Evolutionary conservation across 2,329 filamentous ascomycete genomes (phyloP), one percentile per base, ranked within the genome.

Genomic region (Huntiella moniliformis): DNA sequence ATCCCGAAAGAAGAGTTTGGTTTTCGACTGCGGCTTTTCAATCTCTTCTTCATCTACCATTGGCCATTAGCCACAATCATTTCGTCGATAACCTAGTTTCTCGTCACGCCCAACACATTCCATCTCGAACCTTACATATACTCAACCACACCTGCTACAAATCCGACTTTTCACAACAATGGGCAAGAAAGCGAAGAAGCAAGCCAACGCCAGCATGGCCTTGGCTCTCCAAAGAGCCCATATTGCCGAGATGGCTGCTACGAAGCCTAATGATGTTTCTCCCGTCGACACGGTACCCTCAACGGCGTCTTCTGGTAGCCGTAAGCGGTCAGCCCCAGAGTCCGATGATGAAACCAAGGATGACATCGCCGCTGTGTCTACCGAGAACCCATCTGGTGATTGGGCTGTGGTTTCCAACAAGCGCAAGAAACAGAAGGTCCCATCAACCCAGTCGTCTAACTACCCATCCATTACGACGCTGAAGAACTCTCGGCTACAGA

Each of bases 381-480:
- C 74, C 55, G 68, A 65, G n/a, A 67, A 76, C 50, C 6, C 38
- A 28, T 43, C 56, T 15, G 63, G 57, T 45, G 68, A 65, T 39
- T 77, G 74, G 74, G 64, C 74, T 55, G 68, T 66, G 13, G 67
- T 76, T 50, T 65, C 67, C 15, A 67, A 67, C 16, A 62, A 67
- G 13, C 62, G 60, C 34, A 77, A 74, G 56, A 57, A 63, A 5
- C 79, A 79, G 59, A 79, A 77, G 60, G 58, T 72, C 2, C 75
- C 75, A 2, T 68, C 67, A 38, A 61, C 67, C 33, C 63, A 68
- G 34, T 69, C 67, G 3, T 67, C 62, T 49, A 72, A 70, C 53
- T 79, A 79, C 56, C 75, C 75, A 36, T 61, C 66, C 35, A 71
- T 79, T 51, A 61, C 62, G 15, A 77, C 79, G 53, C 72, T 73